A percentile compares a stretch with the other conserved stretches of the same genome.
These are phyloP conservation scores for Histomonas meleagridis DNA, from an alignment of 208 protist genomes.

Conservation along the genomic window DNA sequence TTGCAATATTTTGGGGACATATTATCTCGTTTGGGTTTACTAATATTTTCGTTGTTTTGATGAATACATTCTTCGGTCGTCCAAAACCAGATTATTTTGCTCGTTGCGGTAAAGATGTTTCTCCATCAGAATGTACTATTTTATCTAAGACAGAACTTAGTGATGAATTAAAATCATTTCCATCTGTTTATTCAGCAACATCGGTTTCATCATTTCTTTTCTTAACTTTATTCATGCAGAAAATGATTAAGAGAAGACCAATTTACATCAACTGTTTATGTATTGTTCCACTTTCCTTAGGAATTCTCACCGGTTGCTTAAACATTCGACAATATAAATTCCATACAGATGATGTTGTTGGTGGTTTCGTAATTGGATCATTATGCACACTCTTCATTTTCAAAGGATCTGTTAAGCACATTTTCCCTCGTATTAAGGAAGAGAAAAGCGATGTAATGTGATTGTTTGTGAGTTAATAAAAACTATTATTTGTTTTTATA, in stretches of 20 bases:
- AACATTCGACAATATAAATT: neutral
- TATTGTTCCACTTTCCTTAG: neutral
- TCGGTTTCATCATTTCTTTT: neutral
- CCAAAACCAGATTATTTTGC: neutral
- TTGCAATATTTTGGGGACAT: neutral
- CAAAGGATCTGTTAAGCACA: no score
- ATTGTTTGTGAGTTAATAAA: no score
- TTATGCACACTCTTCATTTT: no score
- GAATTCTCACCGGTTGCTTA: neutral
- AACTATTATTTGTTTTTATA: no score
- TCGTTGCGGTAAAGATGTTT: neutral
- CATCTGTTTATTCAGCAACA: neutral
- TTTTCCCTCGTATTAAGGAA: no score
- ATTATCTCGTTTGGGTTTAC: neutral
- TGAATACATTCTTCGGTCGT: neutral
- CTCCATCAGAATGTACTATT: neutral
- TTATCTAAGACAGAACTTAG: neutral
- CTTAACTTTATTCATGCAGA: neutral
- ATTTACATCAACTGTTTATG: neutral
- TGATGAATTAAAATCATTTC: neutral
- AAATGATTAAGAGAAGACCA: neutral
- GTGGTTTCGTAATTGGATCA: conserved; percentile 14
- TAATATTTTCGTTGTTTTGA: neutral
- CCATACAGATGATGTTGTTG: neutral
- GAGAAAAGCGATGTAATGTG: no score